Evolutionary conservation across 2,329 filamentous ascomycete genomes (phyloP), one percentile per base, ranked within the genome.

Genomic region (Colletotrichum sp.): DNA sequence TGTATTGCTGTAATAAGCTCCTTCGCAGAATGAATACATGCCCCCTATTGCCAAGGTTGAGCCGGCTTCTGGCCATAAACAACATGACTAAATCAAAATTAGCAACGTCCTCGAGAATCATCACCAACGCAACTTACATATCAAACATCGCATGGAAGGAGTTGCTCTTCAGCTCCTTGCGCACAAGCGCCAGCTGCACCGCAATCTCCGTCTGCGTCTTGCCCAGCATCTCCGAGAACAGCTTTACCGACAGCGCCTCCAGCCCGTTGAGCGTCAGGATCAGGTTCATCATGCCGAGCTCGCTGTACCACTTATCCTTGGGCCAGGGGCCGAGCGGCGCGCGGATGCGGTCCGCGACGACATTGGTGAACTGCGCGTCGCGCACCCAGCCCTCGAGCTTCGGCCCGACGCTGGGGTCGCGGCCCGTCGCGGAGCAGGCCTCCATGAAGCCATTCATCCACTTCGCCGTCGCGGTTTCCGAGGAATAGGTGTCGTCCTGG

Each of bases 321-420:
- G 85, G 78, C 85, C 86, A 87, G 1, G 81, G 78, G 0, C 83
- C 83, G 18, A 84, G 79, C 0, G 84, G 84, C 62, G 81, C 76
- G 68, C 81, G 81, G 70, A 80, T 82, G 6, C 78, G 24, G 8
- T 78, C 78, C 52, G 83, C 79, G 3, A 78, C 79, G 21, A 85
- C 78, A 67, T 84, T 83, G 8, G 77, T 56, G 71, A 87, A 87
- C 0, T 84, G 84, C 4, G 83, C 84, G n/a, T 85, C 82, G 3
- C 78, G 78, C 78, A 85, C 82, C 84, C 83, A 85, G 13, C 64
- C 76, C 74, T 83, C 80, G 66, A 9, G 76, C 71, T 28, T 71
- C 70, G 80, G 76, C 30, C 76, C 79, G 1, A 83, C 83, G 4
- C 85, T 81, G 36, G 84, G 78, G 12, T 83, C 80, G 8, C 80